Percentiles rank a stretch among this genome's conserved stretches.
phyloP scores from a whole-genome alignment of 2,329 filamentous ascomycete species.

The Phyllosticta citrichinensis region DNA sequence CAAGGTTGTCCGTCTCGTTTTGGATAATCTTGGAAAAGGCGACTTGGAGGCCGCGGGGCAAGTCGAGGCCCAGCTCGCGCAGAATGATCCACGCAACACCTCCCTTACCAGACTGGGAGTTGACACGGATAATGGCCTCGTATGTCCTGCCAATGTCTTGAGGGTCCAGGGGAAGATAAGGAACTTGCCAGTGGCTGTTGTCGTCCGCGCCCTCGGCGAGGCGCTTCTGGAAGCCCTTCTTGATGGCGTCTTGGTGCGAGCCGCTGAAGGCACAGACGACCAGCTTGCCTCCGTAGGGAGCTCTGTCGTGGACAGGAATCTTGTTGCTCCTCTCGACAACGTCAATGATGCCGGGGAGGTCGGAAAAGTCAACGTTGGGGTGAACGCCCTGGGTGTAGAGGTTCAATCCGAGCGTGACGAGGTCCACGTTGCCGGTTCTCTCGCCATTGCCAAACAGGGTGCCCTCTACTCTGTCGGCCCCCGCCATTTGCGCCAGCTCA shows the following conservation, averaged over 20 bases:
- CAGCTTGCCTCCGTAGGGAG: constrained; percentile 82
- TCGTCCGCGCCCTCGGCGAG: constrained; percentile 48
- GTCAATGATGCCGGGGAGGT: constrained; percentile 77
- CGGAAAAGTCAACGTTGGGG: constrained; percentile 81
- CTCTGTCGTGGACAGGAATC: constrained; percentile 82
- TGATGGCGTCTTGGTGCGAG: constrained; percentile 91
- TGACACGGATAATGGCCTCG: constrained; percentile 95
- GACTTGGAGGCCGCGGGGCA: constrained; percentile 84
- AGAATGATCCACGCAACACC: constrained; percentile 92
- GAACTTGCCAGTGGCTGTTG: constrained; percentile 70
- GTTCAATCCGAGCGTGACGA: constrained; percentile 86
- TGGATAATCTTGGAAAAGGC: constrained; percentile 87
- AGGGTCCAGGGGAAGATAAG: constrained; percentile 88
- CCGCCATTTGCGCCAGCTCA: constrained; percentile 92
- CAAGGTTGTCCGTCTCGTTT: constrained; percentile 64
- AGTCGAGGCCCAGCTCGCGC: constrained; percentile 77
- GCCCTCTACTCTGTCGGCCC: constrained; percentile 86
- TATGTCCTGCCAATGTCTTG: constrained; percentile 93
- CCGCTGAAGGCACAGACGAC: constrained; percentile 91
- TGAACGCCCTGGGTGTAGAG: constrained; percentile 88
- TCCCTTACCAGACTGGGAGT: constrained; percentile 91
- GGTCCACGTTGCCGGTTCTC: constrained; percentile 87
- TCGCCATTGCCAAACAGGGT: constrained; percentile 93
- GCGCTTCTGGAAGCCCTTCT: constrained; percentile 70
- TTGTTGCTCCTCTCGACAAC: constrained; percentile 89